Evolutionary conservation across 495 filamentous ascomycete species (phyloP), one percentile per base, ranked within the genome.

Genomic region (Talaromyces nanjingensis): DNA sequence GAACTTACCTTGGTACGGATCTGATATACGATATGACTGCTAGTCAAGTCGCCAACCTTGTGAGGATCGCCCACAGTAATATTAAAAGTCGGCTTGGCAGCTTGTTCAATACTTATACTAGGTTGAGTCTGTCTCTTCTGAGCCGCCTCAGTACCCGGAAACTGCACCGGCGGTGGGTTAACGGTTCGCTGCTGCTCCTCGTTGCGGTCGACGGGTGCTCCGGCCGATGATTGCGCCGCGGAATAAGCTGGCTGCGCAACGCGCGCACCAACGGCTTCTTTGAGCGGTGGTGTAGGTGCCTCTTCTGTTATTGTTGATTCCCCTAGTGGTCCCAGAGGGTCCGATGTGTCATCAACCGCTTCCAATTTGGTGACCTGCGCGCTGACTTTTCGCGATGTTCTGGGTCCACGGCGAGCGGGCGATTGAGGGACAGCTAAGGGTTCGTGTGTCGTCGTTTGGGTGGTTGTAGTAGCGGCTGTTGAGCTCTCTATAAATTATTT

Each of bases 1-100:
- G 39, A 39, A 34, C 24, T 65, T 70, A 96, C 92, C 88, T 89
- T 94, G 34, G 94, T 98, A 70, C 89, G 81, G 49, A 98, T 93
- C 66, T 92, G 90, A 75, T 98, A 98, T 24, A 97, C 96, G 69
- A 94, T 98, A 76, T 98, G 94, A 65, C 92, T 96, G 70, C 90
- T 96, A 12, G 96, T 96, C 71, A 97, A 76, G 76, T 98, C 94
- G 52, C 94, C 96, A 63, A 98, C 93, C 74, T 98, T 98, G 73
- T 96, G 91, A 45, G 96, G 96, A 79, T 98, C 94, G 52, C 94
- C 94, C 12, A 98, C 94, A 2, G 81, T 85, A 65, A 98, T 97
- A n/a, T 91, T 81, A 73, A 98, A 98, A 29, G 81, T 88, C 12
- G 94, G 96, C 67, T 94, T 91, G 45, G 92, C 87, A 58, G 94